Evolutionary conservation across 1,284 basidiomycete species (phyloP), one percentile per base, ranked within the genome.

Genomic region (Stereum hirsutum): DNA sequence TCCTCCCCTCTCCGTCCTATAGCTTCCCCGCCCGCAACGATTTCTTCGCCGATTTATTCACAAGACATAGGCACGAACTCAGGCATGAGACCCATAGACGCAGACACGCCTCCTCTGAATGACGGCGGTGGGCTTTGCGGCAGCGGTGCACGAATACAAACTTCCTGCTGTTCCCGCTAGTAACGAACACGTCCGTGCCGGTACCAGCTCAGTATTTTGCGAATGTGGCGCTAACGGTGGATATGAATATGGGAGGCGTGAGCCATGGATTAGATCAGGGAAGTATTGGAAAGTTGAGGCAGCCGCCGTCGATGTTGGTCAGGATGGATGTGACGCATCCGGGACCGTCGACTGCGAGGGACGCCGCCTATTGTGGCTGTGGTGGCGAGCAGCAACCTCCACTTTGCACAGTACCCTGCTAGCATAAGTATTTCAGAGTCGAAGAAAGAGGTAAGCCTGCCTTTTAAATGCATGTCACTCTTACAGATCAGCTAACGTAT

Each of bases 261-360:
- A 89, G 89, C 54, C 84, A 88, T 50, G 60, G 56, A 6, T 58
- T 89, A 30, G 79, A 81, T 46, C 52, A 58, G 8, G 51, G 55
- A 1, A 74, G 64, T 47, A 74, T 80, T 61, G 42, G 43, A 1
- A 82, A 76, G 78, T 61, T 89, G 30, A 68, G 62, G 47, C 52
- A 65, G 45, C 59, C 57, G 48, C 65, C 76, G 5, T 88, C 85
- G 0, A 89, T 90, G 80, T 58, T 89, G 25, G 74, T 89, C 24
- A 87, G 87, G 5, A 86, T 88, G 61, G 87, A 90, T 54, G 87
- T 90, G 12, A 88, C 86, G 1, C 88, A 89, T 60, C 83, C 85
- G 19, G 80, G 82, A 14, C 73, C 71, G 4, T 77, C 78, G 0
- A 81, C 79, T 48, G 70, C 72, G 49, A 69, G 80, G 77, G 8